These are phyloP conservation scores for Lachancea cidri DNA, from an alignment of 805 yeast genomes.

Conservation along the genomic window DNA sequence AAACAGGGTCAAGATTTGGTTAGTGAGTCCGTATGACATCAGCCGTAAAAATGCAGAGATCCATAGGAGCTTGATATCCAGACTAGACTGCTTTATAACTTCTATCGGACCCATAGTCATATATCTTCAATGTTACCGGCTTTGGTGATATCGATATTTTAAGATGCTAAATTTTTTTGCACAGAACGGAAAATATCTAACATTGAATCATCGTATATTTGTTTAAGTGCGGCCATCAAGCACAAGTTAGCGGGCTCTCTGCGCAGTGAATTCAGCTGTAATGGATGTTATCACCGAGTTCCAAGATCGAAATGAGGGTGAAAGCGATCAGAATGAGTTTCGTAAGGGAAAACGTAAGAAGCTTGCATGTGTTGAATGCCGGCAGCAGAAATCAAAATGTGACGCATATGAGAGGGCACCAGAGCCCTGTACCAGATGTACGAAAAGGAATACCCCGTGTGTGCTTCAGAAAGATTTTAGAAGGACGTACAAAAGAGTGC, in stretches of 20 bases:
- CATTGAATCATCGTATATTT: too few species aligned
- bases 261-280: background rate
- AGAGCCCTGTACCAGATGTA: constrained; percentile 76
- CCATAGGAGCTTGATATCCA: constrained; percentile 63
- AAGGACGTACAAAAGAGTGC: constrained; percentile 83
- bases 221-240: too few species aligned
- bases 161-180: too few species aligned
- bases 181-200: too few species aligned
- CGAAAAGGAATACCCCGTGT: constrained; percentile 64
- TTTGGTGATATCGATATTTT: too few species aligned
- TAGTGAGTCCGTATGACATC: constrained; percentile 72
- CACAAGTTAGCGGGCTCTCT: too few species aligned
- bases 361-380: constrained; percentile 91
- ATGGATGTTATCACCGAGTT: background rate
- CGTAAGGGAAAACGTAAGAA: constrained; percentile 37
- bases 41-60: constrained; percentile 63
- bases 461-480: constrained; percentile 75
- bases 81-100: constrained; percentile 34
- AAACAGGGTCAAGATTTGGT: constrained; percentile 69
- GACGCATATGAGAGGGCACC: constrained; percentile 78
- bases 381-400: constrained; percentile 91
- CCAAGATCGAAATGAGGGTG: background rate
- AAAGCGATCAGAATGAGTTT: background rate
- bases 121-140: too few species aligned
- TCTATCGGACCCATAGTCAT: constrained; percentile 18